Evolutionary conservation across 73 alveolate species (phyloP), one percentile per base, ranked within the genome.

Genomic region (Paramecium primaurelia): DNA sequence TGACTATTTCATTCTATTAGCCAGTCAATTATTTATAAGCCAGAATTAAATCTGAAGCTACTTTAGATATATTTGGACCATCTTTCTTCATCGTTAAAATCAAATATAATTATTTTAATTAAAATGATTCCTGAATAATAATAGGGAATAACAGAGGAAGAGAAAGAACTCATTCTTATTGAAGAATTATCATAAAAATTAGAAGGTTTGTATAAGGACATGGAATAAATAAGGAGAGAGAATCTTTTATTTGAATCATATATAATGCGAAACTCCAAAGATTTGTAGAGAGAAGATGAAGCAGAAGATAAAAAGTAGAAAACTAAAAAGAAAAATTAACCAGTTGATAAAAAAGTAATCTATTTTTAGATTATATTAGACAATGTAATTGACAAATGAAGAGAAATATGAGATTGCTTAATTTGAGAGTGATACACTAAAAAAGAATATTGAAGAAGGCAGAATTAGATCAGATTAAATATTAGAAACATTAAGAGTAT

Each of bases 371-470:
- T 54, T 44, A 7, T 16, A 51, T 18, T 58, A 95, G 71, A 77
- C 93, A 18, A 64, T 96, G 92, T 86, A 73, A 26, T 93, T 97
- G 51, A 94, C 97, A 7, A 94, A 96, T 30, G 98, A 95, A 92
- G 97, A 97, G 86, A 97, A 97, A 90, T 95, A 96, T 93, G 99
- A 97, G 32, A 97, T 97, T n/a, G 99, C 99, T 11, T 80, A 96
- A 71, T 73, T 77, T 20, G 99, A 97, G 92, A 94, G 95, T 22
- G 99, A 97, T 37, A 95, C 98, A n/a, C 95, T 97, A 32, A 97
- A 96, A 92, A 86, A 92, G 59, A 93, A 94, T 83, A 97, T 97
- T 26, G 97, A 95, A 58, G 98, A 96, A 37, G 99, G 99, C 16
- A 90, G 98, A 86, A 97, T 96, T 86, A 96, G 95, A 92, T 94